Percentiles rank a stretch among this genome's conserved stretches.
Evolutionary conservation across 129 eudicot species (phyloP).

Genomic region (Escallonia rubra): DNA sequence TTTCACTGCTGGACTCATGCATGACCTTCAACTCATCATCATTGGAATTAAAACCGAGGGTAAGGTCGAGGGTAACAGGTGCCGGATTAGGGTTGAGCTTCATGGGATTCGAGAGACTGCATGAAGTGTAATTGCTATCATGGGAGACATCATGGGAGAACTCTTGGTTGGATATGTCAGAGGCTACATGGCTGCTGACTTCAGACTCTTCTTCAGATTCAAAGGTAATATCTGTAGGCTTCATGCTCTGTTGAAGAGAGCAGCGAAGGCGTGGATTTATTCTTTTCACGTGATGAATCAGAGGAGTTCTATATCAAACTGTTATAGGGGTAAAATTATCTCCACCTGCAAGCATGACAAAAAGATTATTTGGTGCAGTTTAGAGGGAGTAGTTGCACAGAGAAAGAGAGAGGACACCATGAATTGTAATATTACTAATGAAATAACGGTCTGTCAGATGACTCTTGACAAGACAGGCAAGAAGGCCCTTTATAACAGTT

Average conservation of each 20-base stretch:
- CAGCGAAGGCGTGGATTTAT: background rate
- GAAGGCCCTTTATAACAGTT: no score
- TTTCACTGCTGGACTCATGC: slow-evolving; percentile 6
- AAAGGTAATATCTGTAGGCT: slow-evolving; percentile 32
- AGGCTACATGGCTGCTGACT: slow-evolving; percentile 47
- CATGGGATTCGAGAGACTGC: slow-evolving; percentile 16
- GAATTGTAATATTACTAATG: no score
- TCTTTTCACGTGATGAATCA: background rate
- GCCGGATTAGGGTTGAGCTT: slow-evolving; percentile 6
- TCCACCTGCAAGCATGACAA: slow-evolving; percentile 1
- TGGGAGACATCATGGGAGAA: slow-evolving; percentile 25
- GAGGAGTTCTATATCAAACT: background rate
- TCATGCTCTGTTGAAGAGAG: slow-evolving; percentile 27
- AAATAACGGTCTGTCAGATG: no score
- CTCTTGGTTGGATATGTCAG: slow-evolving; percentile 33
- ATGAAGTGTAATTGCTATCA: slow-evolving; percentile 25
- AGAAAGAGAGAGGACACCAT: no score
- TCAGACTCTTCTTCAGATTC: slow-evolving; percentile 63
- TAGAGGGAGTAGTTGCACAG: no score
- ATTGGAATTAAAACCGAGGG: slow-evolving; percentile 44
- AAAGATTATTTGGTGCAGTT: background rate
- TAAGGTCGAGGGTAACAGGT: slow-evolving; percentile 44
- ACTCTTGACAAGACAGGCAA: no score
- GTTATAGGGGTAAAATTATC: background rate
- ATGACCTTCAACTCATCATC: slow-evolving; percentile 18